phyloP scores from a whole-genome alignment of 2,329 filamentous ascomycete species.

The Thermoascus crustaceus region DNA sequence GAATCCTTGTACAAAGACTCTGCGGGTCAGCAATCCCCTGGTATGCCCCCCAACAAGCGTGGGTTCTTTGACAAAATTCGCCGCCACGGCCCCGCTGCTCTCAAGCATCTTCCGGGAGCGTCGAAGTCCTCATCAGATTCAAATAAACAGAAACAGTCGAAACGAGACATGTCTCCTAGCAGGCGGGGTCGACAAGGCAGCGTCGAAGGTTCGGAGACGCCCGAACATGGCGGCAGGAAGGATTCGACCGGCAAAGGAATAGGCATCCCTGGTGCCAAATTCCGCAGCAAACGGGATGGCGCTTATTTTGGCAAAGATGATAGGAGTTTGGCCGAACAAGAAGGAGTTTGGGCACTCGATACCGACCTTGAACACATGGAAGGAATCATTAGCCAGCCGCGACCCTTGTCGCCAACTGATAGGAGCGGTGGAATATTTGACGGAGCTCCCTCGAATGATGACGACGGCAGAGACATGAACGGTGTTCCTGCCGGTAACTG shows the following conservation, averaged over 20 bases:
- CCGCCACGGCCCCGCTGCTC: slow-evolving; percentile 37
- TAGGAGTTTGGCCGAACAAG: slow-evolving; percentile 44
- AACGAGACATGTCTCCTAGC: slow-evolving; percentile 25
- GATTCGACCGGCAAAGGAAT: slow-evolving; percentile 27
- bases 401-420: slow-evolving; percentile 62
- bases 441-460: slow-evolving; percentile 23
- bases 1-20: slow-evolving; percentile 33
- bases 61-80: slow-evolving; percentile 48
- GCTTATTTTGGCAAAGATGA: slow-evolving; percentile 19
- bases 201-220: slow-evolving; percentile 20
- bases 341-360: slow-evolving; percentile 68
- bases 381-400: slow-evolving; percentile 69
- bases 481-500: slow-evolving; percentile 53
- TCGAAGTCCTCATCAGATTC: slow-evolving; percentile 22
- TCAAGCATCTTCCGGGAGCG: slow-evolving; percentile 24
- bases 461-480: slow-evolving; percentile 23
- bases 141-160: slow-evolving; percentile 17
- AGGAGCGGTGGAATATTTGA: slow-evolving; percentile 28
- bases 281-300: slow-evolving; percentile 25
- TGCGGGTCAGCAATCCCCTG: slow-evolving; percentile 30
- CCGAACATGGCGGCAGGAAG: slow-evolving; percentile 25
- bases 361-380: slow-evolving; percentile 87
- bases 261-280: slow-evolving; percentile 25
- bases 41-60: slow-evolving; percentile 31
- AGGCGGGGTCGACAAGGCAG: slow-evolving; percentile 28